Percentiles rank a stretch among this genome's conserved stretches.
Conservation (phyloP, 1,284 basidiomycete genomes). For the Malassezia sympodialis region DNA sequence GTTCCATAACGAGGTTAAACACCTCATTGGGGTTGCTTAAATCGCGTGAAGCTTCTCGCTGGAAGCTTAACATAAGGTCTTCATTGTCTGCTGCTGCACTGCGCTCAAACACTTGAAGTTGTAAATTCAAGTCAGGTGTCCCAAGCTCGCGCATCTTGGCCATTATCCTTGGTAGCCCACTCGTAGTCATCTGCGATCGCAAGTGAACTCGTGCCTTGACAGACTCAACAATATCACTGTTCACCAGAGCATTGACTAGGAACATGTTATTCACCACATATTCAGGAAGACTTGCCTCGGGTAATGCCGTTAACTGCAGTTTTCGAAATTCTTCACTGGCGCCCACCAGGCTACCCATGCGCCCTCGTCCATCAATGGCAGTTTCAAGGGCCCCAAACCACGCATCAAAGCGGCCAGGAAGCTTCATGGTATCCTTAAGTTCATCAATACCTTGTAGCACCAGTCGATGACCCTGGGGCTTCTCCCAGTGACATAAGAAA, state of each 20-base stretch:
- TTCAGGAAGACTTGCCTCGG: constrained; percentile 68
- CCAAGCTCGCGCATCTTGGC: constrained; percentile 62
- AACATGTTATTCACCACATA: constrained; percentile 37
- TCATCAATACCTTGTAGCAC: constrained; percentile 52
- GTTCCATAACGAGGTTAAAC: constrained; percentile 67
- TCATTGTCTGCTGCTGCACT: constrained; percentile 69
- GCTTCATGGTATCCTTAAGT: constrained; percentile 28
- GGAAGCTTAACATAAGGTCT: constrained; percentile 65
- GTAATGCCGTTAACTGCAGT: constrained; percentile 51
- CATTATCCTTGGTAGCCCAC: constrained; percentile 68
- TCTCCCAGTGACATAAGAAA: constrained; percentile 53
- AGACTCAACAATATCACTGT: constrained; percentile 38
- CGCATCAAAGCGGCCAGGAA: constrained; percentile 60
- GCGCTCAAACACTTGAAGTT: constrained; percentile 61
- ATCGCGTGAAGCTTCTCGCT: constrained; percentile 65
- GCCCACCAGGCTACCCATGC: constrained; percentile 89
- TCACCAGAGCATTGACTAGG: constrained; percentile 37
- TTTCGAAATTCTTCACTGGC: constrained; percentile 76
- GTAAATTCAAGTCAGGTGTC: constrained; percentile 58
- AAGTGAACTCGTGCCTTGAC: constrained; percentile 73
- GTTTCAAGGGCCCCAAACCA: constrained; percentile 80
- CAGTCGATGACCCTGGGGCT: constrained; percentile 51
- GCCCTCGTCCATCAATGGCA: constrained; percentile 71
- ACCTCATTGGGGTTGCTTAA: constrained; percentile 75
- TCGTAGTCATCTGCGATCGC: constrained; percentile 76